These are phyloP conservation scores for Lentinula sp. DNA, from an alignment of 768 basidiomycete genomes.

Conservation along the genomic window DNA sequence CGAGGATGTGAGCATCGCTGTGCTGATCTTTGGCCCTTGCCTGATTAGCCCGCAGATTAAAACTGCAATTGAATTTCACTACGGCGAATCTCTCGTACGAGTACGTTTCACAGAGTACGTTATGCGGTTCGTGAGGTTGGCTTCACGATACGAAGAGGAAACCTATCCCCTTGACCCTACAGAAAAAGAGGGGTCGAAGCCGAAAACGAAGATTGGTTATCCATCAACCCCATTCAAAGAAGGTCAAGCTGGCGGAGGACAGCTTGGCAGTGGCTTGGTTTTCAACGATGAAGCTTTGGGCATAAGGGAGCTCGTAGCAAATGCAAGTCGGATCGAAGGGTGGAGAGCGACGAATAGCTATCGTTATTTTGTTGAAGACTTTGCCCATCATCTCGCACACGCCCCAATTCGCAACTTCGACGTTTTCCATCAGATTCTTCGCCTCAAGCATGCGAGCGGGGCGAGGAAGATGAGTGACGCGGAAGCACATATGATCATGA, in stretches of 20 bases:
- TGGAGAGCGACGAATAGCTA: slow-evolving; percentile 87
- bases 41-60: slow-evolving; percentile 51
- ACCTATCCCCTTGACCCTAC: slow-evolving; percentile 31
- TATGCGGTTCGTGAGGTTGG: slow-evolving; percentile 78
- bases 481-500: slow-evolving; percentile 74
- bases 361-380: slow-evolving; percentile 48
- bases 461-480: slow-evolving; percentile 58
- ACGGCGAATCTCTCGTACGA: slow-evolving; percentile 84
- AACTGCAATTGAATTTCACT: slow-evolving; percentile 84
- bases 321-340: slow-evolving; percentile 85
- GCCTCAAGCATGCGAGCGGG: slow-evolving; percentile 54
- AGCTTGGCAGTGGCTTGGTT: slow-evolving; percentile 77
- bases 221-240: slow-evolving; percentile 51
- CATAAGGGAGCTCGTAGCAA: slow-evolving; percentile 64
- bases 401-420: slow-evolving; percentile 75
- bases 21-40: not conserved
- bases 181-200: slow-evolving; percentile 57
- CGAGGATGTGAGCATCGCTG: slow-evolving; percentile 69
- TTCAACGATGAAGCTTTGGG: slow-evolving; percentile 69
- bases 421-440: slow-evolving; percentile 76
- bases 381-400: slow-evolving; percentile 63
- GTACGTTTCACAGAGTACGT: slow-evolving; percentile 89
- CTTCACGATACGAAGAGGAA: slow-evolving; percentile 87
- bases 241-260: slow-evolving; percentile 16
- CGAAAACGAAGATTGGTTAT: slow-evolving; percentile 68